Evolutionary conservation across 176 grass and related monocot genomes (phyloP).

Genomic region (Ananas comosus): DNA sequence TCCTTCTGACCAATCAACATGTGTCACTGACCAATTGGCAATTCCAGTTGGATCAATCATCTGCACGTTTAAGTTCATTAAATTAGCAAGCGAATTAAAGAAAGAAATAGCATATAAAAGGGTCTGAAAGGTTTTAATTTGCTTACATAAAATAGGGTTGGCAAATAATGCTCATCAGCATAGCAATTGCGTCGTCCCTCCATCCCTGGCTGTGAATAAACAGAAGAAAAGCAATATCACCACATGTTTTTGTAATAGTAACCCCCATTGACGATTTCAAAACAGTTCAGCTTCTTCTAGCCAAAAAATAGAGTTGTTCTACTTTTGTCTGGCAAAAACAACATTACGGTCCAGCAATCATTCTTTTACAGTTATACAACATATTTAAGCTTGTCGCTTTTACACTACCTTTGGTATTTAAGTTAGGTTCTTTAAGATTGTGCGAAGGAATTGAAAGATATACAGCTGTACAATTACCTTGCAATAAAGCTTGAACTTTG

Average conservation of each 20-base stretch:
- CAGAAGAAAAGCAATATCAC: constrained; percentile 14
- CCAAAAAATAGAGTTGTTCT: not conserved
- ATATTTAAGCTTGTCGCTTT: not conserved
- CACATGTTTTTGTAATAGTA: not conserved
- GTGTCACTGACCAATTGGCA: constrained; percentile 89
- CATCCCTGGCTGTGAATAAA: constrained; percentile 67
- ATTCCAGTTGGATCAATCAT: constrained; percentile 93
- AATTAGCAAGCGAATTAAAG: not conserved
- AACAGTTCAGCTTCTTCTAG: not conserved
- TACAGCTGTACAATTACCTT: constrained; percentile 39
- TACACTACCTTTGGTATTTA: not conserved
- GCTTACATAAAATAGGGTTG: constrained; percentile 82
- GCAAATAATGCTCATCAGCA: constrained; percentile 98
- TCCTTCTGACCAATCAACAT: constrained; percentile 96
- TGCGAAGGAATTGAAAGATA: not conserved
- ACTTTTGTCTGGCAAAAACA: not conserved
- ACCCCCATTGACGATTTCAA: not conserved
- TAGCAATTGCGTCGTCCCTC: constrained; percentile 82
- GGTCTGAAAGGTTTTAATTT: constrained; percentile 18
- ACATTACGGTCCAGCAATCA: not conserved
- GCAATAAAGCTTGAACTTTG: constrained; percentile 97
- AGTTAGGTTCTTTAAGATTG: not conserved
- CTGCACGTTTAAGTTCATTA: constrained; percentile 26
- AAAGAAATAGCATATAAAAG: not conserved
- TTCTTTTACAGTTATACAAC: not conserved